Evolutionary conservation across 2,329 filamentous ascomycete species (phyloP).

Genomic region (Colletotrichum limetticola): DNA sequence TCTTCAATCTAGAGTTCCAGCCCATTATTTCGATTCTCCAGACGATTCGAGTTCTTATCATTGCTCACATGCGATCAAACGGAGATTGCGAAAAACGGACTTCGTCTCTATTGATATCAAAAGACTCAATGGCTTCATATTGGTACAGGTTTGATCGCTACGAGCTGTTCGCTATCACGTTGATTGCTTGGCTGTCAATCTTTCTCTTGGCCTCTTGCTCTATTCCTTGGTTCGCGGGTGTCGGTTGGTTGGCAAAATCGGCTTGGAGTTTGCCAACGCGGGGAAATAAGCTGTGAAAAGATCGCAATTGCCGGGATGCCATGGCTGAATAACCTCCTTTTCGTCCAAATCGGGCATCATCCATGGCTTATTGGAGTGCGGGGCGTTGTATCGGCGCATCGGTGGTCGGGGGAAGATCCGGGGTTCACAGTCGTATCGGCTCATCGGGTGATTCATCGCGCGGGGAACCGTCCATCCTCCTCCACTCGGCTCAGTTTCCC

Average conservation of each 20-base stretch:
- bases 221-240: not conserved
- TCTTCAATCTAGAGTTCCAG: constrained; percentile 19
- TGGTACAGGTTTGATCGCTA: no score
- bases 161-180: not conserved
- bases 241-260: constrained; percentile 15
- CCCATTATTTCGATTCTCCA: constrained; percentile 3
- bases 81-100: no score
- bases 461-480: constrained; percentile 9
- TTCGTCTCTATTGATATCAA: no score
- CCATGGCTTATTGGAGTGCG: not conserved
- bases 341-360: not conserved
- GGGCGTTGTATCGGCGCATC: constrained; percentile 1
- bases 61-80: no score
- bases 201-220: not conserved
- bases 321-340: constrained; percentile 2
- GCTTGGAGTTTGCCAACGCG: not conserved
- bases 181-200: not conserved
- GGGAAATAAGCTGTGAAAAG: not conserved
- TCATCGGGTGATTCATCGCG: constrained; percentile 23
- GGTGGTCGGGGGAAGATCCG: constrained; percentile 23
- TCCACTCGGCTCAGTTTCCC: constrained; percentile 18
- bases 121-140: no score
- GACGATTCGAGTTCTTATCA: no score
- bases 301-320: constrained; percentile 13
- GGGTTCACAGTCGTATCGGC: constrained; percentile 6